Percentiles rank a stretch among this genome's conserved stretches.
Conservation (phyloP, 2,329 filamentous ascomycete genomes). For the Fusarium continuum region DNA sequence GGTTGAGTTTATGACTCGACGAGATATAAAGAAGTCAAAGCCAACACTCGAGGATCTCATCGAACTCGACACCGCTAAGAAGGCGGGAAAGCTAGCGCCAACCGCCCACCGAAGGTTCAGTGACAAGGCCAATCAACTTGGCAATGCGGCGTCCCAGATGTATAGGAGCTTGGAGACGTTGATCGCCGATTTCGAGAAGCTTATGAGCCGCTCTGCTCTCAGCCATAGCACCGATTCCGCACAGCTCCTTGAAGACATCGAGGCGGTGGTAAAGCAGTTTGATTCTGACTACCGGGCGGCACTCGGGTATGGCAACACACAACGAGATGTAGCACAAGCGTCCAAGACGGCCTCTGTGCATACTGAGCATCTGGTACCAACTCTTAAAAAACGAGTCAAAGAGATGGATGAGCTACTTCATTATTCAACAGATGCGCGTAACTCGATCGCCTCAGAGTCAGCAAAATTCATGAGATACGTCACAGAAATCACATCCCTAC, state of each 20-base stretch:
- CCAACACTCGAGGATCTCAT: slow-evolving; percentile 79
- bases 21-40: slow-evolving; percentile 56
- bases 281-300: slow-evolving; percentile 85
- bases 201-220: slow-evolving; percentile 62
- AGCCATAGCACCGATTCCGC: slow-evolving; percentile 69
- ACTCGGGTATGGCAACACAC: slow-evolving; percentile 71
- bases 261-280: slow-evolving; percentile 86
- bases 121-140: slow-evolving; percentile 67
- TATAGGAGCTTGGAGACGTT: slow-evolving; percentile 69
- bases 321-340: slow-evolving; percentile 67
- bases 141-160: slow-evolving; percentile 67
- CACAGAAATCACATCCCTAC: slow-evolving; percentile 78
- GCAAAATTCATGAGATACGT: slow-evolving; percentile 83
- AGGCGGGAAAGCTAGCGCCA: slow-evolving; percentile 73
- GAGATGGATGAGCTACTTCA: slow-evolving; percentile 71
- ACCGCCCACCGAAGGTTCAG: slow-evolving; percentile 68
- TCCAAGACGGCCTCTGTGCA: slow-evolving; percentile 72
- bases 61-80: slow-evolving; percentile 75
- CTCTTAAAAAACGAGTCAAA: slow-evolving; percentile 61
- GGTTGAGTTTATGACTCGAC: slow-evolving; percentile 69
- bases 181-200: slow-evolving; percentile 69
- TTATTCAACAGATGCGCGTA: slow-evolving; percentile 71
- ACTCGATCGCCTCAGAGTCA: slow-evolving; percentile 71
- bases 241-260: slow-evolving; percentile 83
- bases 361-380: slow-evolving; percentile 69